Evolutionary conservation across 495 filamentous ascomycete species (phyloP), one percentile per base, ranked within the genome.

Genomic region (Platismatia glauca): DNA sequence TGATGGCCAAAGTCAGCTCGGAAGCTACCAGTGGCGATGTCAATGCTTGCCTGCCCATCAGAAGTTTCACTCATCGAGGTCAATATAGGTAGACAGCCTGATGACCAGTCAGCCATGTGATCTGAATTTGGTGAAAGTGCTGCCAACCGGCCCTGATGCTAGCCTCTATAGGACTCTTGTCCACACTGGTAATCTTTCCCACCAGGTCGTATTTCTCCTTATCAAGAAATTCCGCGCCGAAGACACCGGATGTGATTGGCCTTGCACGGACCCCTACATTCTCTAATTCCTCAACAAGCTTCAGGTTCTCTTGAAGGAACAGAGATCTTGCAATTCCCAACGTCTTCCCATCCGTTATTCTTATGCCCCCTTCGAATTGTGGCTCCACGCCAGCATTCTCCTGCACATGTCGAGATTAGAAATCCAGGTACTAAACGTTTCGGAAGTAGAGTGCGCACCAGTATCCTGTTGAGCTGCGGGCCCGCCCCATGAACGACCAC

Each of bases 401-500:
- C 48, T 52, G 48, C 24, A 29, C 48, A 52, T 31, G 16, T 31
- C 38, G 38, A 13, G 38, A 13, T 39, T 39, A 39, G 38, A 3
- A 13, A 39, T 13, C 5, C 15, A 4, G 24, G 2, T 5, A 27
- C 22, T 4, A 7, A 18, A 27, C 4, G 1, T 4, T 9, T 31
- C 29, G 27, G 12, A 31, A 16, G 48, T 6, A 12, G 18, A 29
- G 24, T 52, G 7, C 48, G 27, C 27, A 52, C 48, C 60, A 98
- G 82, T 73, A 96, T 84, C 71, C 86, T 90, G 80, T 98, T 98
- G 65, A 98, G 82, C 79, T 98, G 94, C 46, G 94, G 94, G 11
- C 94, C 94, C 31, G 91, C 94, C 53, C 94, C 94, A 71, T 98
- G 94, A 41, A 98, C 93, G 60, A 98, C 91, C 72, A 98, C 89